Evolutionary conservation across 192 early-diverging fungal species (phyloP), one percentile per base, ranked within the genome.

Genomic region (Umbelopsis vinacea): DNA sequence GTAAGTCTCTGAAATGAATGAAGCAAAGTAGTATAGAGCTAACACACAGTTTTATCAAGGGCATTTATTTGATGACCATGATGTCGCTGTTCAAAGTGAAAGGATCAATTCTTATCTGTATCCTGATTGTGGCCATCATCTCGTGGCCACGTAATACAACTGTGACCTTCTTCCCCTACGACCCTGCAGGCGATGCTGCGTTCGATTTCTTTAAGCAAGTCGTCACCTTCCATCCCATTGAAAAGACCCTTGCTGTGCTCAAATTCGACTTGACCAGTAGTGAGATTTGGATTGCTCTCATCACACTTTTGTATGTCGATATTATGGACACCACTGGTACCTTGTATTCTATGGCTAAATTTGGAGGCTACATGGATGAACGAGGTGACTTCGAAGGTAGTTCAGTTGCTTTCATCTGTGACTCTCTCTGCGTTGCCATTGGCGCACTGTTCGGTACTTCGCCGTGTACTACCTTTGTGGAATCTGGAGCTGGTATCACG

Each of bases 271-370:
- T 90, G 22, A 63, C 73, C 19, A 82, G 77, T 48, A 74, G 80
- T 38, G 85, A 91, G 46, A 78, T 94, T 53, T 95, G 92, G 91
- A 81, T 92, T 37, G 93, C 93, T 8, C 77, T 95, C 21, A 82
- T 95, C 45, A 95, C 90, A 0, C 90, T 95, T 71, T 76, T 95
- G 48, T 95, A 93, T 54, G 90, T 95, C 57, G 93, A 95, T 77
- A 92, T 95, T 48, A 76, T 95, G 71, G 93, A 95, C 71, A 92
- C 91, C 63, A 95, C 93, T 4, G 92, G 92, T 6, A 93, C 93
- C 29, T 82, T 94, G 87, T 93, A 89, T 54, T 92, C 92, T 23
- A 92, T 93, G 93, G 92, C 92, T 17, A 85, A 86, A 71, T 92
- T 92, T 79, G 93, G 88, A 60, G 91, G 93, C n/a, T 92, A 89